Conservation (phyloP, 2,329 filamentous ascomycete species). For the Fusarium sp. region DNA sequence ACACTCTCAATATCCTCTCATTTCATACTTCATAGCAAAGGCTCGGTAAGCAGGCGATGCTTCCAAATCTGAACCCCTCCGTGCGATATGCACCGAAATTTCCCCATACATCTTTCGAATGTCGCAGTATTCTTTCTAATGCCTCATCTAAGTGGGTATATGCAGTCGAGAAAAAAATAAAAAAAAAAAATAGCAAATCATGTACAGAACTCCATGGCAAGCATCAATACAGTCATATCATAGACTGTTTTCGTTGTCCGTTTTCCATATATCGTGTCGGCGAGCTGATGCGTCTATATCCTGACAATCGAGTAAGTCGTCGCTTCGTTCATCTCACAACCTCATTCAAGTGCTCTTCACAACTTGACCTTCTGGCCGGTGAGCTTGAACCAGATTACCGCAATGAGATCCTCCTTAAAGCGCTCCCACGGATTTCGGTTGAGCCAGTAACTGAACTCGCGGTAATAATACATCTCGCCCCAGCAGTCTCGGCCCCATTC, state of each 20-base stretch:
- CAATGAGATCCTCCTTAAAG: conserved; percentile 75
- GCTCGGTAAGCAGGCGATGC: not conserved
- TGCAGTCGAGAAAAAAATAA: conserved; percentile 28
- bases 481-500: conserved; percentile 98
- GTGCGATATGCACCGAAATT: not conserved
- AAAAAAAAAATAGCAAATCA: conserved; percentile 31
- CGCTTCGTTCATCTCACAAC: conserved; percentile 2
- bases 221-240: conserved; percentile 18
- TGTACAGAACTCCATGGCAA: conserved; percentile 35
- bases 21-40: conserved; percentile 9
- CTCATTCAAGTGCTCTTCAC: conserved; percentile 47
- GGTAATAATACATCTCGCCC: conserved; percentile 97
- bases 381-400: conserved; percentile 72
- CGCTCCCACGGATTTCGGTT: conserved; percentile 86
- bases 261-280: conserved; percentile 32
- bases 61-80: conserved; percentile 9
- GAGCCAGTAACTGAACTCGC: conserved; percentile 88
- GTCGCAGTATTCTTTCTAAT: conserved; percentile 32
- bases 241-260: conserved; percentile 18
- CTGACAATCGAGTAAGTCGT: conserved; percentile 2
- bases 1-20: conserved; percentile 12
- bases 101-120: conserved; percentile 5
- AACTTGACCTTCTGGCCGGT: conserved; percentile 72
- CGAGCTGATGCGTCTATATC: conserved; percentile 19
- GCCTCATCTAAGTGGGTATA: conserved; percentile 43